Evolutionary conservation across 306 rosid species (phyloP), one percentile per base, ranked within the genome.

Genomic region (Sophora flavescens): DNA sequence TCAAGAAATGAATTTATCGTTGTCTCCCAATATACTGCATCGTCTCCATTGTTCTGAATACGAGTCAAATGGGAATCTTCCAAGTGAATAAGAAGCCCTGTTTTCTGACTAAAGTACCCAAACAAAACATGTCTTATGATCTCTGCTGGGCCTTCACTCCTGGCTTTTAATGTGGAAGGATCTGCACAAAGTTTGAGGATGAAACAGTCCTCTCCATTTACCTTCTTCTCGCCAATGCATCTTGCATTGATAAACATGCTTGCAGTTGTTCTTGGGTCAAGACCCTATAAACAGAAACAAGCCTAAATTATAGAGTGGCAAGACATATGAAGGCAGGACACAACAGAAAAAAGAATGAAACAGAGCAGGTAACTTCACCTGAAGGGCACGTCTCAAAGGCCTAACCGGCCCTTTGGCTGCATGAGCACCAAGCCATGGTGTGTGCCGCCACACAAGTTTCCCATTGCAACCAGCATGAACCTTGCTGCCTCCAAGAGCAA

Each of bases 381-480:
- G 99, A 75, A 96, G 93, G 4, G 99, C 98, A 3, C 99, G 93
- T 32, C 99, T 88, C 75, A 96, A 77, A 50, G 99, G 98, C 86
- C 99, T 76, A 69, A 96, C 98, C 0, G 99, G 99, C 45, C 99
- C 99, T 84, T 96, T 96, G 0, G 99, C 98, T 1, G 99, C 97
- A 52, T 96, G 99, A 1, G 99, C 96, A 63, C 99, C 99, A 2
- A 92, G 93, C 99, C 99, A 96, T 9, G 99, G 99, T 0, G 99
- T 96, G 88, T 96, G 99, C 68, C 99, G 86, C 99, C 99, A 96
- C 14, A 96, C 99, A 13, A 96, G 91, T 75, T 90, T 83, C 54
- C 99, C 98, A 11, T 96, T 96, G 90, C 98, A 96, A 70, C 99
- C 99, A 5, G 99, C 99, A 47, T 89, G 99, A 78, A 96, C 99